These are phyloP conservation scores for Suillus tomentosus DNA, from an alignment of 768 basidiomycete species.

Conservation along the genomic window DNA sequence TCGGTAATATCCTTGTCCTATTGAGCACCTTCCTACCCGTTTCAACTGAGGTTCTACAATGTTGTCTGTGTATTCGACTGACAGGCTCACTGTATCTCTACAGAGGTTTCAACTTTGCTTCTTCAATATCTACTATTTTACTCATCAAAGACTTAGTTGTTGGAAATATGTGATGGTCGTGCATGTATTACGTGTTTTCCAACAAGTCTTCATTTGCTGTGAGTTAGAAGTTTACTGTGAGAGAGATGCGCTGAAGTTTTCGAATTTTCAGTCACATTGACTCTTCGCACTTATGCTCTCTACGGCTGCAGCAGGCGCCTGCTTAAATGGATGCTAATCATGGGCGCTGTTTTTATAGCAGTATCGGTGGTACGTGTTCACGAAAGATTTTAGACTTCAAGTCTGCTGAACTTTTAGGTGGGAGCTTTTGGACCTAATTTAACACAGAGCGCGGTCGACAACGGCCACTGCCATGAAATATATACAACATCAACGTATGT, in stretches of 20 bases:
- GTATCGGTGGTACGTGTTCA: conserved; percentile 38
- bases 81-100: background rate
- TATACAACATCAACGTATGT: conserved; percentile 8
- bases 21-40: conserved; percentile 29
- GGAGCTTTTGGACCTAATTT: conserved; percentile 42
- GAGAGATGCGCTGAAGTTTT: background rate
- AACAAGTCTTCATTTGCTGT: conserved; percentile 51
- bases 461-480: conserved; percentile 29
- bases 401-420: conserved; percentile 38
- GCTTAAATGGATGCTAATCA: conserved; percentile 35
- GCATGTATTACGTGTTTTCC: conserved; percentile 43
- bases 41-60: conserved; percentile 7
- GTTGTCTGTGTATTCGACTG: background rate
- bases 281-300: conserved; percentile 52
- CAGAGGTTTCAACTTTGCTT: conserved; percentile 8
- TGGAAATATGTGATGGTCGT: conserved; percentile 38
- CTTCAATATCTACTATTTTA: background rate
- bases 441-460: conserved; percentile 20
- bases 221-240: conserved; percentile 19
- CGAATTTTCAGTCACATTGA: conserved; percentile 42
- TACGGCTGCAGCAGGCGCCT: conserved; percentile 45
- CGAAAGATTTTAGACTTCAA: background rate
- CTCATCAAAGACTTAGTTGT: conserved; percentile 37
- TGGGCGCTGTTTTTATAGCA: conserved; percentile 31
- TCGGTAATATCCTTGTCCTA: conserved; percentile 38